Evolutionary conservation across 495 filamentous ascomycete genomes (phyloP).

Genomic region (Neurospora sp.): DNA sequence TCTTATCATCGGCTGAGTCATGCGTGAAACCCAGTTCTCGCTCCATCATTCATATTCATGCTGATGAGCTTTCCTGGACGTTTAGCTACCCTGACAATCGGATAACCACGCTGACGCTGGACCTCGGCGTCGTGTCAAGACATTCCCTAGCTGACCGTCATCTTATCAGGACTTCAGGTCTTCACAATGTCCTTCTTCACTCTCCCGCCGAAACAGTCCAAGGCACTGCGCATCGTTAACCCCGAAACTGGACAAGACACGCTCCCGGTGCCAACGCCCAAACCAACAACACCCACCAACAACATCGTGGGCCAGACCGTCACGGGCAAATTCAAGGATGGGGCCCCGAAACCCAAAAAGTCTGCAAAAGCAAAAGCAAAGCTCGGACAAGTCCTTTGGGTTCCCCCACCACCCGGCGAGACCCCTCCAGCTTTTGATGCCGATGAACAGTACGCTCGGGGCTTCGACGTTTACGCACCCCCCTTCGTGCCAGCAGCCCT

Average conservation of each 20-base stretch:
- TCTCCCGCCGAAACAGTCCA: background rate
- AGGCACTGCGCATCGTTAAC: background rate
- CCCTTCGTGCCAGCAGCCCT: constrained; percentile 24
- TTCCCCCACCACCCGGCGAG: background rate
- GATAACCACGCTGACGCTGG: background rate
- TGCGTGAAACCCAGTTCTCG: background rate
- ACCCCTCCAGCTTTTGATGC: background rate
- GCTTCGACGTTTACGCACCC: constrained; percentile 25
- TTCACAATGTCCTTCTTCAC: background rate
- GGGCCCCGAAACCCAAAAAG: background rate
- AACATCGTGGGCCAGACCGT: background rate
- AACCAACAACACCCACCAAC: no score
- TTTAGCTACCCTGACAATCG: background rate
- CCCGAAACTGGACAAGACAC: background rate
- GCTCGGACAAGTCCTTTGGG: background rate
- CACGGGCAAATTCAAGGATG: background rate
- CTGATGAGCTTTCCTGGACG: background rate
- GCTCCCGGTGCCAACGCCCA: background rate
- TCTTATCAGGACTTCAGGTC: background rate
- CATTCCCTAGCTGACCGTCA: background rate
- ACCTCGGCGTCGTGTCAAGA: background rate
- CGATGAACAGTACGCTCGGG: constrained; percentile 3
- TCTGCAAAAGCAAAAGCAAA: background rate
- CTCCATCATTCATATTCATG: no score
- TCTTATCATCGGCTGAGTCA: background rate